Evolutionary conservation across 371 early-diverging fungal species (phyloP).

Genomic region (Quaeritorhiza haematococci): DNA sequence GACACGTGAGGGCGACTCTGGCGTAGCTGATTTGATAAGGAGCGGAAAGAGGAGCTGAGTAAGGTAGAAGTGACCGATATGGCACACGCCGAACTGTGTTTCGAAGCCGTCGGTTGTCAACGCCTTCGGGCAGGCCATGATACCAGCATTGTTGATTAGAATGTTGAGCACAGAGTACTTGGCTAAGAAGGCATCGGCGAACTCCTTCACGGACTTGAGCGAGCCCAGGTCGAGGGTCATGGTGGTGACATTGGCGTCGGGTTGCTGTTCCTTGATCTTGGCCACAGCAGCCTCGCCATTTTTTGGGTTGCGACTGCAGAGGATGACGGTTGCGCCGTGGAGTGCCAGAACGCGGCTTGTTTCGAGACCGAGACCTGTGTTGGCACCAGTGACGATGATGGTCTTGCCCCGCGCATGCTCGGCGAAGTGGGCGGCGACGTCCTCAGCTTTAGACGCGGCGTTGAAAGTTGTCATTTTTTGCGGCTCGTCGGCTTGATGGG

Average conservation of each 20-base stretch:
- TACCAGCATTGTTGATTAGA: constrained; percentile 26
- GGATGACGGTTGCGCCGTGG: constrained; percentile 6
- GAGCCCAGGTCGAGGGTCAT: constrained; percentile 21
- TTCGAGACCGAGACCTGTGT: constrained; percentile 57
- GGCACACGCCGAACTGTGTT: constrained; percentile 52
- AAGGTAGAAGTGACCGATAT: constrained; percentile 20
- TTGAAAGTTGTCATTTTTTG: no score
- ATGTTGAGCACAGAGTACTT: constrained; percentile 15
- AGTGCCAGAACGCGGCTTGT: constrained; percentile 8
- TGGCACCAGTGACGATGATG: constrained; percentile 71
- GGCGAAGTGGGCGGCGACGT: no score
- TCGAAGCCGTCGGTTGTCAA: constrained; percentile 52
- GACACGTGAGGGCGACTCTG: constrained; percentile 18
- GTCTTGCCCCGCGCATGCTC: constrained; percentile 10
- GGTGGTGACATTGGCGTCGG: constrained; percentile 9
- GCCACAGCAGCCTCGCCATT: constrained; percentile 23
- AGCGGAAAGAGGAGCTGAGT: constrained; percentile 11
- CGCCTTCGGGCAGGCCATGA: constrained; percentile 62
- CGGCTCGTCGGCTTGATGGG: no score
- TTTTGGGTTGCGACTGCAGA: constrained; percentile 15
- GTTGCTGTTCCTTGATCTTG: constrained; percentile 17
- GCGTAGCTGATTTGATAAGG: not conserved
- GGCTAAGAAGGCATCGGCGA: constrained; percentile 17
- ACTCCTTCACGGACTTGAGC: constrained; percentile 19
- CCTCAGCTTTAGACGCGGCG: no score